phyloP scores from a whole-genome alignment of 805 yeast species.

The Myxozyma vanderwaltii region DNA sequence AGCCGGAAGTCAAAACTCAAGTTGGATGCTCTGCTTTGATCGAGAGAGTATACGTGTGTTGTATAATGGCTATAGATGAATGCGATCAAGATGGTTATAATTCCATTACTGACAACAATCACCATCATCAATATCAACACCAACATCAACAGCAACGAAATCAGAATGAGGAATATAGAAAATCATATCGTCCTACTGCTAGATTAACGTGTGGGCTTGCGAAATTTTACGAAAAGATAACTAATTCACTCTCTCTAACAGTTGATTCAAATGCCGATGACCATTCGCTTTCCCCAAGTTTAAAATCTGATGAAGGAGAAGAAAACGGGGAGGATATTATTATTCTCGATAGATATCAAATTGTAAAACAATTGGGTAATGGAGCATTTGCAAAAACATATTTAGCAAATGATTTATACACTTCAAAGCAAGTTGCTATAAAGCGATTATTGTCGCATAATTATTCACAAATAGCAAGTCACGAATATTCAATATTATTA shows the following conservation, averaged over 20 bases:
- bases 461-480: constrained; percentile 13
- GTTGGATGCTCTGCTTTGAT: too few relatives aligned
- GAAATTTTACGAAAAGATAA: neutral
- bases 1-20: too few relatives aligned
- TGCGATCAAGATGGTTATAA: too few relatives aligned
- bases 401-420: constrained; percentile 19
- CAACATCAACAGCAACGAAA: neutral
- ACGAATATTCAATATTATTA: constrained; percentile 17
- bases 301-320: too few relatives aligned
- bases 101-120: too few relatives aligned
- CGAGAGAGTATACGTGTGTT: too few relatives aligned
- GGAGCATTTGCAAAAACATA: constrained; percentile 30
- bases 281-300: too few relatives aligned
- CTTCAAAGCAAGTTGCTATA: constrained; percentile 23
- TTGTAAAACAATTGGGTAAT: constrained; percentile 14
- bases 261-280: too few relatives aligned
- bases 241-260: too few relatives aligned
- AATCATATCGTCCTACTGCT: constrained; percentile 3
- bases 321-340: neutral
- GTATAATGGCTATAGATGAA: too few relatives aligned
- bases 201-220: constrained; percentile 5
- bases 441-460: constrained; percentile 11
- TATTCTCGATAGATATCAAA: constrained; percentile 9
- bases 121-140: too few relatives aligned
- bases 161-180: neutral